A percentile compares a stretch with the other conserved stretches of the same genome.
Conservation (phyloP, 2,329 filamentous ascomycete species). For the Immersiporthe knoxdaviesiana region DNA sequence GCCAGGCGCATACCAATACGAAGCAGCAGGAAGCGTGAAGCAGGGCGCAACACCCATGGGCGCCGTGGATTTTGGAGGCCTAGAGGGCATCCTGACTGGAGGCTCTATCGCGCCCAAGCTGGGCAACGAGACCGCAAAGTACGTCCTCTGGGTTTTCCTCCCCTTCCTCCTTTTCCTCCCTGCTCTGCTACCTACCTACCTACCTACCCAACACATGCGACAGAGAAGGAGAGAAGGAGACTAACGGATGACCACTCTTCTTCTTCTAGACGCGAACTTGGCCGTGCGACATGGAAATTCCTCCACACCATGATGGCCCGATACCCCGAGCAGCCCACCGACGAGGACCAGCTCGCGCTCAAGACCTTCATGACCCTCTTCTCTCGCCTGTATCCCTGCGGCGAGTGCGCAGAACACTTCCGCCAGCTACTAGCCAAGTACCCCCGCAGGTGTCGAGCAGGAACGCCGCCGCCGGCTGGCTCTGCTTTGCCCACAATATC, state of each 20-base stretch:
- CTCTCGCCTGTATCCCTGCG: conserved; percentile 70
- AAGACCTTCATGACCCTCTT: conserved; percentile 69
- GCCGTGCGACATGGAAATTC: conserved; percentile 70
- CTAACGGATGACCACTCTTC: neutral
- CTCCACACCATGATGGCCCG: conserved; percentile 72
- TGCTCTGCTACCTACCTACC: neutral
- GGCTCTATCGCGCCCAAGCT: conserved; percentile 79
- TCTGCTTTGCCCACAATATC: conserved; percentile 69
- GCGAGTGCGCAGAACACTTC: conserved; percentile 71
- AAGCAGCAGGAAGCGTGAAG: conserved; percentile 29
- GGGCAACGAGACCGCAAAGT: conserved; percentile 82
- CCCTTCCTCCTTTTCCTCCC: too few relatives aligned
- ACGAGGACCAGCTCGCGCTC: conserved; percentile 65
- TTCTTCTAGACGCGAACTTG: conserved; percentile 62
- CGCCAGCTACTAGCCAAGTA: conserved; percentile 63
- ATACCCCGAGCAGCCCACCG: conserved; percentile 67
- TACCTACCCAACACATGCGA: neutral
- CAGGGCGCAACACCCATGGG: conserved; percentile 29
- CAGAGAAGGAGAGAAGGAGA: too few relatives aligned
- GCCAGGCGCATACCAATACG: conserved; percentile 34
- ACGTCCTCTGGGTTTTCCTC: conserved; percentile 27
- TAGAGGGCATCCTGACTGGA: conserved; percentile 61
- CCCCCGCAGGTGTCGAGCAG: conserved; percentile 68
- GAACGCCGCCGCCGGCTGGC: conserved; percentile 68
- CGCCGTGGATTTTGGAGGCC: conserved; percentile 43